Percentiles rank a stretch among this genome's conserved stretches.
phyloP scores from a whole-genome alignment of 139 green algal species.

The Tetradesmus lagerheimii region DNA sequence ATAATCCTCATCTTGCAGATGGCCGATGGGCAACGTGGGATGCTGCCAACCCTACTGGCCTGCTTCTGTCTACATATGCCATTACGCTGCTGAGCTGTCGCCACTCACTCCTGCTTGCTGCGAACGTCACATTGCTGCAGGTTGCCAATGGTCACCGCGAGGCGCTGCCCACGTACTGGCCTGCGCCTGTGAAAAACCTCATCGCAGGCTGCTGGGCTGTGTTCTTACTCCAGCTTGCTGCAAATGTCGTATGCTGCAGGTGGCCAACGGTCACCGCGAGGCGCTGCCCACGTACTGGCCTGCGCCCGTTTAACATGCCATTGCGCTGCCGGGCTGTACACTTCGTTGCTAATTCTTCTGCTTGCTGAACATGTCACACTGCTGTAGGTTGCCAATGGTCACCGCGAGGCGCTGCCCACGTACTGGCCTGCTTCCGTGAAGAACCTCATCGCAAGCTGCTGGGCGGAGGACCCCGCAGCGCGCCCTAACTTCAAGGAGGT shows the following conservation, averaged over 20 bases:
- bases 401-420: constrained; percentile 51
- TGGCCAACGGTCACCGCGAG: constrained; percentile 54
- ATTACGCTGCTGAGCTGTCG: too few species aligned
- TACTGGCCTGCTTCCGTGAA: constrained; percentile 51
- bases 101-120: too few species aligned
- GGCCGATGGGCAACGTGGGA: constrained; percentile 51
- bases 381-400: constrained; percentile 52
- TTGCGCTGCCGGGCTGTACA: too few species aligned
- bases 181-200: constrained; percentile 45
- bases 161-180: constrained; percentile 51
- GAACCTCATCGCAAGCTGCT: constrained; percentile 58
- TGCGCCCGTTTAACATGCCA: too few species aligned
- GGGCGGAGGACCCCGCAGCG: constrained; percentile 53
- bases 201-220: constrained; percentile 66
- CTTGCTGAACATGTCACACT: constrained; percentile 1
- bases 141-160: constrained; percentile 57
- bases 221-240: too few species aligned
- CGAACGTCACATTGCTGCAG: constrained; percentile 36
- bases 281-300: constrained; percentile 53
- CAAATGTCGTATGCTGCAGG: too few species aligned
- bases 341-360: too few species aligned
- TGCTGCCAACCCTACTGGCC: constrained; percentile 54
- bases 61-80: too few species aligned
- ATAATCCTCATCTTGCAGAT: too few species aligned
- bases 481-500: constrained; percentile 55